phyloP scores from a whole-genome alignment of 2,329 filamentous ascomycete genomes.

The Trichoderma cornu-damae region DNA sequence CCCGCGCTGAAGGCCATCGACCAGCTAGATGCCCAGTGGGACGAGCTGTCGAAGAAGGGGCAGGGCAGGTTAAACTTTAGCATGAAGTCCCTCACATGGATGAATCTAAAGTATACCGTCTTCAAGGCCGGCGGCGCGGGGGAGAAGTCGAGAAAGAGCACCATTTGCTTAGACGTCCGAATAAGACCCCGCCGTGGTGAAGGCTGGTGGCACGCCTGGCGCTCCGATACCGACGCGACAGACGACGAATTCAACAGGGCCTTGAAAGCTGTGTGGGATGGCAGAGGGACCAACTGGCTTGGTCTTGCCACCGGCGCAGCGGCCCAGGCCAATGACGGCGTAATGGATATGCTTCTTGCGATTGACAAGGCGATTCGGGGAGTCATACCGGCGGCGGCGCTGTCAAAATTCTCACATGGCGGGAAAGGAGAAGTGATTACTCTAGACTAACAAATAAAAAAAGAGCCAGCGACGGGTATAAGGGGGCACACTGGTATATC shows the following conservation, averaged over 20 bases:
- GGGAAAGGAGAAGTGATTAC: background rate
- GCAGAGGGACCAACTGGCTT: slow-evolving; percentile 42
- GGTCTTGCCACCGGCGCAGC: slow-evolving; percentile 47
- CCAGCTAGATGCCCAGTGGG: slow-evolving; percentile 54
- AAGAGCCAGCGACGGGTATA: background rate
- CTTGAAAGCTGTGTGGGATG: slow-evolving; percentile 44
- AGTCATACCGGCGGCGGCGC: slow-evolving; percentile 19
- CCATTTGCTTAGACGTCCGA: slow-evolving; percentile 49
- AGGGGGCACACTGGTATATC: background rate
- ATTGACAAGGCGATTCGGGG: slow-evolving; percentile 45
- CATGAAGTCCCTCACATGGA: slow-evolving; percentile 52
- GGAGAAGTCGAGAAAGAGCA: slow-evolving; percentile 29
- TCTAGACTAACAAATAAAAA: background rate
- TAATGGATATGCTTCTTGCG: slow-evolving; percentile 44
- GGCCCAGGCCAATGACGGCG: slow-evolving; percentile 35
- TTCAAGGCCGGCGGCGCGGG: slow-evolving; percentile 23
- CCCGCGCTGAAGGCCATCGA: slow-evolving; percentile 60
- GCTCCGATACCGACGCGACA: slow-evolving; percentile 25
- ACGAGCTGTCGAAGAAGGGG: slow-evolving; percentile 36
- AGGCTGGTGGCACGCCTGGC: slow-evolving; percentile 48
- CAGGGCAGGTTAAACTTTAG: slow-evolving; percentile 48
- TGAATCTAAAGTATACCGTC: slow-evolving; percentile 50
- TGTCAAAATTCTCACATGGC: background rate
- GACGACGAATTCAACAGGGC: slow-evolving; percentile 36
- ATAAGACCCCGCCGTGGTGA: slow-evolving; percentile 45